phyloP scores from a whole-genome alignment of 78 protist genomes.

The Planoprotostelium fungivorum region DNA sequence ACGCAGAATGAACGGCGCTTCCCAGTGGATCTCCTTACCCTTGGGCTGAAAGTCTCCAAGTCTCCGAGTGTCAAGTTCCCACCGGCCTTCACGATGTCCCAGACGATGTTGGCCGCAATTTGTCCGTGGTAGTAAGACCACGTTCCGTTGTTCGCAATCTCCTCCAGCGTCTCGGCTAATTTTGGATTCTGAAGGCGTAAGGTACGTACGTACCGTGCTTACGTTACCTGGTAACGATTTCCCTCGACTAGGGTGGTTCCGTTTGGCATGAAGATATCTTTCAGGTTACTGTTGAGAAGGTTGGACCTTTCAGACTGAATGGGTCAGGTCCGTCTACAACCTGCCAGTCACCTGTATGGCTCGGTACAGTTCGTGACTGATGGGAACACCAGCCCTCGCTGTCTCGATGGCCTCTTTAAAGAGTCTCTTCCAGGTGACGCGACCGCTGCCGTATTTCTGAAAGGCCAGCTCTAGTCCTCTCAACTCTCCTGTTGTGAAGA shows the following conservation, averaged over 20 bases:
- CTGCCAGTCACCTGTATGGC: no score
- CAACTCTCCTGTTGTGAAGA: neutral
- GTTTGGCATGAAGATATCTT: no score
- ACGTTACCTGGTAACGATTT: no score
- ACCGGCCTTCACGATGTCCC: neutral
- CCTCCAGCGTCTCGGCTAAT: neutral
- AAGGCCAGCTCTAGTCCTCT: slow-evolving; percentile 2
- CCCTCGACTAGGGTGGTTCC: no score
- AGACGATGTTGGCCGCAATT: neutral
- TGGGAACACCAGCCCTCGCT: neutral
- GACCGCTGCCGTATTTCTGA: neutral
- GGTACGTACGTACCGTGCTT: no score
- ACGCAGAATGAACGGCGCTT: no score
- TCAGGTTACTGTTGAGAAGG: neutral
- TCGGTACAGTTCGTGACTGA: no score
- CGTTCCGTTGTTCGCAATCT: neutral
- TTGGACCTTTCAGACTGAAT: no score
- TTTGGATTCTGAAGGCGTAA: neutral
- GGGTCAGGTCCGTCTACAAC: no score
- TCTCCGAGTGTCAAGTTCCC: neutral
- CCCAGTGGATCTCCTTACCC: neutral
- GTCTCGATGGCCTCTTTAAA: neutral
- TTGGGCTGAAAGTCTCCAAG: neutral
- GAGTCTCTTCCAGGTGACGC: neutral
- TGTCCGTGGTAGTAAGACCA: neutral